Base-by-base conservation (phyloP, 73 alveolate genomes). In the Paramecium tetraurelia region DNA sequence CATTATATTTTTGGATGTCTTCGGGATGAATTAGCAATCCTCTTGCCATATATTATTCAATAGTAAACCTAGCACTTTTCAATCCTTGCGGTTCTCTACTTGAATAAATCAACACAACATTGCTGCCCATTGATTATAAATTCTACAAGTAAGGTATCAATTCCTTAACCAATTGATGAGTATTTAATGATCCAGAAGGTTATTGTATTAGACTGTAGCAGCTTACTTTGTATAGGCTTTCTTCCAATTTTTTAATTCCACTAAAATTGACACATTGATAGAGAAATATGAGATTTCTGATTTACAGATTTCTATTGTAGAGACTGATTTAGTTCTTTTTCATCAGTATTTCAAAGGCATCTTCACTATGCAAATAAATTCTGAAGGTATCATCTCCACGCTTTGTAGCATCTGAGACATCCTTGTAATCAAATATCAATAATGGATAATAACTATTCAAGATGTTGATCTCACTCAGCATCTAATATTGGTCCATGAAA, bases 41-140 rank as follows among this genome's bases (percentile, higher is more conserved):
- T 41, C 90, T 41, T 5, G 57, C 43, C 72, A 80, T 31, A 48
- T 20, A 80, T 48, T 80, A 44, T 80, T 80, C 90, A n/a, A 80
- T 12, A n/a, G 63, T 4, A 24, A 44, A 41, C 46, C 90, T 80
- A 20, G 90, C 90, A 8, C 48, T 80, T 44, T 41, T 31, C n/a
- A 44, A 16, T 41, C 41, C 46, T 44, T 80, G 4, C 2, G 71
- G 20, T 6, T 44, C 43, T 80, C n/a, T 31, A 5, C 33, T 46
- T 21, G 90, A 44, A 48, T 80, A 80, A 44, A 80, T 80, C 18
- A 80, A 35, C 11, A 80, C 27, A 20, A 46, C 90, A 80, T 80
- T 80, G n/a, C 76, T 48, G 2, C 57, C 48, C 70, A 46, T 80
- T 44, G 44, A 29, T 3, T 44, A 20, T 48, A 80, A 48, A 16